Base-by-base conservation (phyloP, 176 grass and related monocot species). In the Zoysia japonica region DNA sequence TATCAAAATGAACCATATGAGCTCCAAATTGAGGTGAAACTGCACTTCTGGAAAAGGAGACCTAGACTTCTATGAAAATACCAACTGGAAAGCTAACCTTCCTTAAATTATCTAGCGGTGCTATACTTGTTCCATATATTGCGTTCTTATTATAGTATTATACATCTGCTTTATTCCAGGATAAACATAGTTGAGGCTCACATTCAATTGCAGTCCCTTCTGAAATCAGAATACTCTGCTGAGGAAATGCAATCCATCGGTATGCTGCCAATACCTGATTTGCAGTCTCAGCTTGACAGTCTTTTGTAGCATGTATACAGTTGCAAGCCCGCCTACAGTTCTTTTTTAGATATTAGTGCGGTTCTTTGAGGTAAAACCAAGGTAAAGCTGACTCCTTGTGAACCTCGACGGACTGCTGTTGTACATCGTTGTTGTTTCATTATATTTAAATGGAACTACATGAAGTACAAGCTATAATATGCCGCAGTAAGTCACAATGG, bases 101-200 rank as follows among this genome's bases (percentile, higher is more conserved):
- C 43, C 1, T 78, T 16, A 60, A 15, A 51, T 61, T 16, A 47
- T 36, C 9, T 43, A 51, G 39, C 3, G 42, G 66, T 73, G 52
- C 9, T 62, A 17, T 36, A 37, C 53, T 20, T 15, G 28, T 70
- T 41, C 10, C 39, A 8, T 9, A 39, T 61, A 46, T 74, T 11
- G 59, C 59, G 3, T 54, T 70, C 42, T 72, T 75, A 14, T 85
- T 43, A 28, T 28, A 28, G 28, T 0, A 28, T 28, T 28, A 56
- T 10, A 42, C 12, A 7, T 47, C 59, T 80, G n/a, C 46, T 68
- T 59, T 68, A 36, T 13, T 77, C 11, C 65, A 93, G 92, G 85
- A 93, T 92, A 68, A 96, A 96, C 83, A 93, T 95, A 77, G 79
- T 99, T 47, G 92, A 99, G 87, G 92, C 96, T 49, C 96, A 99